Evolutionary conservation across 306 rosid genomes (phyloP), one percentile per base, ranked within the genome.

Genomic region (Begonia loranthoides): DNA sequence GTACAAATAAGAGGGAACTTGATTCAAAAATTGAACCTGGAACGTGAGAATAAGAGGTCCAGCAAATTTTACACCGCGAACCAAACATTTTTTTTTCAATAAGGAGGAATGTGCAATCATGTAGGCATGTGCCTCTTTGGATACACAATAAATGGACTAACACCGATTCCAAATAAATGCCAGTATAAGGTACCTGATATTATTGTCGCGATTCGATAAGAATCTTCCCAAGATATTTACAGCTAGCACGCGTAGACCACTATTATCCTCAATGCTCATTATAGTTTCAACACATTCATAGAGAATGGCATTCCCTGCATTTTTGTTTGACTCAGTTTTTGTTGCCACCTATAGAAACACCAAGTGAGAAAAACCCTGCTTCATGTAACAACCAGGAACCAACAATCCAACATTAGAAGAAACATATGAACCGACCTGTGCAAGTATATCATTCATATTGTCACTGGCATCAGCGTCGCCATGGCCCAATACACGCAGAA

Each of bases 191-290:
- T 52, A 90, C 99, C 99, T 90, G 78, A 90, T 90, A 74, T 90
- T 90, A 69, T 90, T 90, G 76, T 90, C 99, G 43, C 92, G 92
- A 57, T 86, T 90, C 28, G 99, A 86, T 76, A 90, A 83, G 76
- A 90, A 90, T 76, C 99, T 82, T 55, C 99, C 99, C 64, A 90
- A 69, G 70, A 86, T 86, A 72, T 90, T 90, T 71, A 90, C 80
- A 61, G 95, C 99, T 61, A 90, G 95, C 45, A 90, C 99, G 12
- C 99, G 95, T 59, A 90, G 75, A 66, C 99, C 99, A 48, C 99
- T 88, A 60, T 69, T 83, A 69, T 90, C 95, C 83, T 90, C 94
- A 47, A 90, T 79, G 66, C 95, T 86, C 99, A 90, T 90, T 57
- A 90, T 86, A 61, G 99, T 90, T 74, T 81, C 95, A 45, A 90